Base-by-base conservation (phyloP, 2,329 filamentous ascomycete genomes). In the Xylariaceae sp. region DNA sequence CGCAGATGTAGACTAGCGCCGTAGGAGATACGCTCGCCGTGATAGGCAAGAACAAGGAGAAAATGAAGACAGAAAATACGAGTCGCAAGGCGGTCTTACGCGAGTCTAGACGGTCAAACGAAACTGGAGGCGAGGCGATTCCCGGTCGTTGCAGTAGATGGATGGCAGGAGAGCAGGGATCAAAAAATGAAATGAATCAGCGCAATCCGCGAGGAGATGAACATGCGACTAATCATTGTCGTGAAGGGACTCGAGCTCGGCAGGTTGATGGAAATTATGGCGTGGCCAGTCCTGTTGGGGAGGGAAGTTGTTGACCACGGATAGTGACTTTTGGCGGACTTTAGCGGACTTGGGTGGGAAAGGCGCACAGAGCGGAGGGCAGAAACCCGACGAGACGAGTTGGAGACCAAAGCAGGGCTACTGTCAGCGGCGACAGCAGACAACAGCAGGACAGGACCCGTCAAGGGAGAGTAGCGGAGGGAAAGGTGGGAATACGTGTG, bases 181-280 rank as follows among this genome's bases (percentile, higher is more conserved):
- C 75, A 81, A 73, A 72, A 76, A 76, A 74, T 71, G 72, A 76
- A 77, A 73, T 75, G 74, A 72, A 78, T 77, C 73, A 76, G 73
- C 70, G 73, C 76, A 73, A 73, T 73, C 78, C 74, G 74, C 70
- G 72, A 73, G 70, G 73, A 75, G 70, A 72, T 72, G 65, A 69
- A 70, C 71, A 72, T 74, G 71, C 73, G 71, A 75, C 72, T 76
- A 75, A 74, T 80, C 79, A 81, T 81, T 71, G 78, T 81, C 71
- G 74, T 74, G 66, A 70, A 68, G 65, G 67, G 64, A 68, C 64
- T 69, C 69, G 57, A 55, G 52, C 41, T 71, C 73, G 65, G 64
- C 70, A 60, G 64, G 63, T 59, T 47, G 56, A 60, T 58, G 51
- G 34, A 47, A 62, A 9, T 64, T 37, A 53, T 57, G 51, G 54